These are phyloP conservation scores for Ustanciosporium gigantosporum DNA, from an alignment of 1,284 basidiomycete genomes.

Conservation along the genomic window DNA sequence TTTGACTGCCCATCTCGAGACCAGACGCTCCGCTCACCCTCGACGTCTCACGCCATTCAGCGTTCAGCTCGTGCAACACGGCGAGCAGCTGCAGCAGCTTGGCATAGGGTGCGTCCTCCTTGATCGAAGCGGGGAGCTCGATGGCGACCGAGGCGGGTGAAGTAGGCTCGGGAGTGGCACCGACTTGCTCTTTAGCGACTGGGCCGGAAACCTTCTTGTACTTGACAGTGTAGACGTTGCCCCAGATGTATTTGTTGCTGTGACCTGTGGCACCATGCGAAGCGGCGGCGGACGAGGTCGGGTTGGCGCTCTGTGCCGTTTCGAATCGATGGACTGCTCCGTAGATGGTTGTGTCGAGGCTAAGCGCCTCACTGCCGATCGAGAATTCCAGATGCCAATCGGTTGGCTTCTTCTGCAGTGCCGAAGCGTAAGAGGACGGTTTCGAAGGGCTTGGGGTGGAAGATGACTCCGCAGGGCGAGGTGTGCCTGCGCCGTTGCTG, in stretches of 20 bases:
- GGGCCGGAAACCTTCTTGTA: conserved; percentile 91
- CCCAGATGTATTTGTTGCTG: conserved; percentile 72
- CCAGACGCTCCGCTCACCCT: conserved; percentile 7
- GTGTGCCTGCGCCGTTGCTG: conserved; percentile 60
- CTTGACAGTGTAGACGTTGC: conserved; percentile 84
- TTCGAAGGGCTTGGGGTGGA: conserved; percentile 30
- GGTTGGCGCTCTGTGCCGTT: conserved; percentile 57
- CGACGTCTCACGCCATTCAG: conserved; percentile 66
- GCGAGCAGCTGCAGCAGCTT: conserved; percentile 88
- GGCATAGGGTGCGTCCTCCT: conserved; percentile 79
- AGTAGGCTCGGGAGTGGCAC: conserved; percentile 44
- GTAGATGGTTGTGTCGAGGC: conserved; percentile 88
- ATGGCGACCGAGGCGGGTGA: conserved; percentile 14
- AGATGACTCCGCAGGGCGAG: conserved; percentile 51
- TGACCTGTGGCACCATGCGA: conserved; percentile 3
- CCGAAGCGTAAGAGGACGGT: conserved; percentile 81
- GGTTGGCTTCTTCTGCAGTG: conserved; percentile 83
- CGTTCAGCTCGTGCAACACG: conserved; percentile 78
- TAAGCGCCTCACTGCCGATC: conserved; percentile 81
- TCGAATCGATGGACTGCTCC: conserved; percentile 91
- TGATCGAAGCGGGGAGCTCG: conserved; percentile 71
- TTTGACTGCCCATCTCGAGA: conserved; percentile 8
- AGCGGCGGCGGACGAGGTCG: conserved; percentile 4
- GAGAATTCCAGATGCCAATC: conserved; percentile 98
- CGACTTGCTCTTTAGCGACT: conserved; percentile 62